Evolutionary conservation across 2,329 filamentous ascomycete species (phyloP).

Genomic region (Dryadomyces quercivorus): DNA sequence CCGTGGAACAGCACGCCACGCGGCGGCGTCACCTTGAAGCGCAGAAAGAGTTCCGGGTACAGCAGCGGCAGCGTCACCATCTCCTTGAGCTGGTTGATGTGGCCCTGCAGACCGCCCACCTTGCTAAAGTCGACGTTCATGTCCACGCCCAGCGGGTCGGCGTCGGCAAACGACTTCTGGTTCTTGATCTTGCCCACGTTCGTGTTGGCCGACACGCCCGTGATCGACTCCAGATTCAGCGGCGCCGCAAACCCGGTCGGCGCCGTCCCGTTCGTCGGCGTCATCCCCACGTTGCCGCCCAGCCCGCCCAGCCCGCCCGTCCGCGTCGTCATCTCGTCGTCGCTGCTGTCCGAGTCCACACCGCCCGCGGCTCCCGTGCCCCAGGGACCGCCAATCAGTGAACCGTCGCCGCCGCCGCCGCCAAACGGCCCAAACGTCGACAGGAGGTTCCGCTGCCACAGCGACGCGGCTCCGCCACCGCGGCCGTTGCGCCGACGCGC

Average conservation of each 20-base stretch:
- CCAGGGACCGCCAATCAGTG: conserved; percentile 63
- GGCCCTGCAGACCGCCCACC: conserved; percentile 81
- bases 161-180: conserved; percentile 81
- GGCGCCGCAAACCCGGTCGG: conserved; percentile 14
- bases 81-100: conserved; percentile 95
- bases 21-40: conserved; percentile 86
- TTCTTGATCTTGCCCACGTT: conserved; percentile 93
- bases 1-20: conserved; percentile 94
- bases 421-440: conserved; percentile 90
- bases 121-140: conserved; percentile 87
- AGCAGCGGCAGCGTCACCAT: conserved; percentile 93
- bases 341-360: conserved; percentile 90
- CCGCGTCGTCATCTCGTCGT: conserved; percentile 57
- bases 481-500: conserved; percentile 55
- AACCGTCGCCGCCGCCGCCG: conserved; percentile 61
- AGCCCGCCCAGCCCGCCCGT: conserved; percentile 32
- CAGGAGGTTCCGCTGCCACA: conserved; percentile 72
- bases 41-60: conserved; percentile 87
- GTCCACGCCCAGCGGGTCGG: conserved; percentile 88
- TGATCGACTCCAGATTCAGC: conserved; percentile 26
- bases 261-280: conserved; percentile 34
- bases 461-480: conserved; percentile 39
- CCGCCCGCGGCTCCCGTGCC: conserved; percentile 63
- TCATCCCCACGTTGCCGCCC: conserved; percentile 50
- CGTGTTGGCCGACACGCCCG: conserved; percentile 41